phyloP scores from a whole-genome alignment of 208 protist genomes.

The Spongospora subterranea region DNA sequence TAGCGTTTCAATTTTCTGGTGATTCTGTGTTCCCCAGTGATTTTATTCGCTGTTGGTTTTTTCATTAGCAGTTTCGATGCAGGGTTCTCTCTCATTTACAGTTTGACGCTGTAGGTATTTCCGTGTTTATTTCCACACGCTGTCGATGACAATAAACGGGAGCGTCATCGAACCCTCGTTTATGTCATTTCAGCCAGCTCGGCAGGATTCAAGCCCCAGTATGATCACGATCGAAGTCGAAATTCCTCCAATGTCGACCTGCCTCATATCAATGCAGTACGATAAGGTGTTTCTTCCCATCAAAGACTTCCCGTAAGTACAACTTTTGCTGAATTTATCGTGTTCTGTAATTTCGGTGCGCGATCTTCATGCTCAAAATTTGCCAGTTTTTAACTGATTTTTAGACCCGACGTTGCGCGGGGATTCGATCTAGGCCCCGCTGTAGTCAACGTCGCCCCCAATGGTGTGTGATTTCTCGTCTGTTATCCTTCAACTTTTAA shows the following conservation, averaged over 20 bases:
- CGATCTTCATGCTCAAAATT: background rate
- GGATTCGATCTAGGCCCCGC: slow-evolving; percentile 48
- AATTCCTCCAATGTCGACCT: background rate
- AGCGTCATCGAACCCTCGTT: background rate
- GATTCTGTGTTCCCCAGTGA: too few species aligned
- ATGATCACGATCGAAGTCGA: background rate
- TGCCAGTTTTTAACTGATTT: background rate
- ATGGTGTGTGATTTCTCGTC: background rate
- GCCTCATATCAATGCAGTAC: slow-evolving; percentile 13
- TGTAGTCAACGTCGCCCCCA: background rate
- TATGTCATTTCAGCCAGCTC: background rate
- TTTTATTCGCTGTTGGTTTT: too few species aligned
- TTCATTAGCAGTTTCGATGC: background rate
- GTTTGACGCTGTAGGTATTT: slow-evolving; percentile 21
- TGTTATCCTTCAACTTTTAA: background rate
- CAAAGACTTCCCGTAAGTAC: slow-evolving; percentile 30
- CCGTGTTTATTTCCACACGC: slow-evolving; percentile 8
- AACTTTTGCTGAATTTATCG: too few species aligned
- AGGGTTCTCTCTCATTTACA: background rate
- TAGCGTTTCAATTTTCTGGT: too few species aligned
- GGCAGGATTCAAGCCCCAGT: background rate
- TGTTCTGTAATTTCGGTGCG: too few species aligned
- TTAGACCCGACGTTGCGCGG: slow-evolving; percentile 21
- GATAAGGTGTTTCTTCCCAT: slow-evolving; percentile 32
- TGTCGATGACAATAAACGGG: background rate